A percentile compares a stretch with the other conserved stretches of the same genome.
Evolutionary conservation across 169 alveolate genomes (phyloP).

Genomic region (Cyclospora cayetanensis): DNA sequence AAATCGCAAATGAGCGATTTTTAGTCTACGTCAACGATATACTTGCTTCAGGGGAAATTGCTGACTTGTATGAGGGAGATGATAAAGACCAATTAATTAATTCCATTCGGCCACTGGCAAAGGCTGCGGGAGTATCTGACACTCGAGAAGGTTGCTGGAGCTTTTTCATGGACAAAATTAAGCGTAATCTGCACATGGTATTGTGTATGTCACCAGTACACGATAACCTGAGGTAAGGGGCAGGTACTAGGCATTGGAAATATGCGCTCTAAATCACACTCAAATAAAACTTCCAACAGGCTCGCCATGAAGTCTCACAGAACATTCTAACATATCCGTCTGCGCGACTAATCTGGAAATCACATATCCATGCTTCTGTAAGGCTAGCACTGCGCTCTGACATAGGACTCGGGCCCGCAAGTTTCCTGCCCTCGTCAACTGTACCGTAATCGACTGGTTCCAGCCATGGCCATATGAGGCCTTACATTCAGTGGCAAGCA

Average conservation of each 20-base stretch:
- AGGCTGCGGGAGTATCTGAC: constrained; percentile 91
- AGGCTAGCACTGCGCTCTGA: neutral
- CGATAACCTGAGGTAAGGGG: constrained; percentile 85
- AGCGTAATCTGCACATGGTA: constrained; percentile 94
- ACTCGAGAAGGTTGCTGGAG: constrained; percentile 92
- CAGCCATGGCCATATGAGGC: constrained; percentile 97
- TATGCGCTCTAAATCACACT: no score
- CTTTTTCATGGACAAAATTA: constrained; percentile 93
- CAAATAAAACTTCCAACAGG: no score
- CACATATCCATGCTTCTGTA: neutral
- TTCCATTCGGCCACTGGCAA: constrained; percentile 88
- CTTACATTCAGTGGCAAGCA: constrained; percentile 90
- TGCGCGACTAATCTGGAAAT: neutral
- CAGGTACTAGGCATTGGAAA: no score
- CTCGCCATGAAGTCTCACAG: no score
- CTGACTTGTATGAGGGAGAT: constrained; percentile 92
- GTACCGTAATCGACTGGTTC: constrained; percentile 96
- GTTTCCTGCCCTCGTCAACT: constrained; percentile 95
- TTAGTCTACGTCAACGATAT: constrained; percentile 93
- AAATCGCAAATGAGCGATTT: constrained; percentile 92
- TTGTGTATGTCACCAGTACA: constrained; percentile 97
- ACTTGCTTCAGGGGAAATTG: constrained; percentile 94
- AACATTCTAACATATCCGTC: no score
- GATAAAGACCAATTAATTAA: constrained; percentile 92
- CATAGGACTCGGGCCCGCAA: constrained; percentile 86